Evolutionary conservation across 2,329 filamentous ascomycete species (phyloP).

Genomic region (Thermoascus crustaceus): DNA sequence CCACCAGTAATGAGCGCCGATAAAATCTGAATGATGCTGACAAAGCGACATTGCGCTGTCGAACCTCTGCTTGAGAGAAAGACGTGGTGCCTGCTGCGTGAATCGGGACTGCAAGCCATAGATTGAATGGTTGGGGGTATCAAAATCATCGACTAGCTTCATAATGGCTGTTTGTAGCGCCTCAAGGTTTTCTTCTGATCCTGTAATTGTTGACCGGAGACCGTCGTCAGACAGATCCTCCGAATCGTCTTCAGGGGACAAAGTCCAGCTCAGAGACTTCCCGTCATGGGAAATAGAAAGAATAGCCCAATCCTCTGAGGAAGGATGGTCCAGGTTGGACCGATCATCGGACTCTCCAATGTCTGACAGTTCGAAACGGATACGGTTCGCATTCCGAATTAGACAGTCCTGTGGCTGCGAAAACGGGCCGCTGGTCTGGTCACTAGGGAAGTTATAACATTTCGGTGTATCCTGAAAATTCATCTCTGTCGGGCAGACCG

Average conservation of each 20-base stretch:
- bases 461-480: slow-evolving; percentile 15
- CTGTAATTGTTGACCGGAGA: slow-evolving; percentile 32
- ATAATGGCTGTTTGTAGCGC: slow-evolving; percentile 72
- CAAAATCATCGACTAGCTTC: slow-evolving; percentile 73
- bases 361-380: slow-evolving; percentile 35
- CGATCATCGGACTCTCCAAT: slow-evolving; percentile 28
- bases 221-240: slow-evolving; percentile 43
- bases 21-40: slow-evolving; percentile 70
- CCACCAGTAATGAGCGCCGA: slow-evolving; percentile 78
- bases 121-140: slow-evolving; percentile 56
- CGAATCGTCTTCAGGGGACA: slow-evolving; percentile 50
- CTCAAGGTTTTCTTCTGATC: slow-evolving; percentile 71
- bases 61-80: slow-evolving; percentile 30
- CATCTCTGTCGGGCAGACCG: slow-evolving; percentile 24
- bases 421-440: slow-evolving; percentile 7
- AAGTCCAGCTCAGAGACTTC: slow-evolving; percentile 61
- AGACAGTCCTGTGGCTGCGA: slow-evolving; percentile 17
- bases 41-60: slow-evolving; percentile 69
- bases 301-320: slow-evolving; percentile 74
- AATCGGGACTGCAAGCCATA: slow-evolving; percentile 10
- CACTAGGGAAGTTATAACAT: slow-evolving; percentile 9
- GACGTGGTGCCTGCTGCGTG: slow-evolving; percentile 4
- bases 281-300: slow-evolving; percentile 70
- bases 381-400: slow-evolving; percentile 28
- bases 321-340: slow-evolving; percentile 64